Evolutionary conservation across 2,329 filamentous ascomycete genomes (phyloP), one percentile per base, ranked within the genome.

Genomic region (Cordyceps cateniannulata): DNA sequence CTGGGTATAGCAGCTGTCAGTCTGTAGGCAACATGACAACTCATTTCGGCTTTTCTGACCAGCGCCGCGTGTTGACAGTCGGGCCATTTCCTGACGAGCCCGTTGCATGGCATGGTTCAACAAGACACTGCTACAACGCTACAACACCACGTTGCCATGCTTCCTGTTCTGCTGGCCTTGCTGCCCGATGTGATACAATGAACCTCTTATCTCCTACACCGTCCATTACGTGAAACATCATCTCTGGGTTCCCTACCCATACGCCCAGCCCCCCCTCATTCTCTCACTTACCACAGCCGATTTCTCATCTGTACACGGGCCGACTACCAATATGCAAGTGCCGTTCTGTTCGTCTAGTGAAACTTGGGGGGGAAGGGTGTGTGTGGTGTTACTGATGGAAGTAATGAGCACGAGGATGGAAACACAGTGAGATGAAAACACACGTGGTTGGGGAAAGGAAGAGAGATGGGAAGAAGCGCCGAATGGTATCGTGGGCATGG

Each of bases 341-440:
- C 29, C 12, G 22, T 8, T 24, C 20, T 25, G 5, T 48, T 60
- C 58, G 58, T 53, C 58, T 60, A 60, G 50, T 60, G 58, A 60
- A 60, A 60, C 58, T 38, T 40, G 40, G 40, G 40, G 40, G 40
- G 16, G 40, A 8, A 42, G 22, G 18, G 38, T 8, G 12, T 35
- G 5, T 35, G 16, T 18, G 38, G 38, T 42, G 38, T 42, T 6
- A 42, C 38, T 12, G 38, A 5, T n/a, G 16, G 16, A 5, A n/a
- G 16, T 42, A 12, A 35, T 12, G 32, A 35, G 32, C 32, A 35
- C 32, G 32, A 35, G 32, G 32, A 35, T 3, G 32, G 14, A 3
- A 32, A 12, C 5, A 35, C 32, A 10, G 14, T 4, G 12, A 35
- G 10, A 35, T 12, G 32, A 12, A 24, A 27, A 20, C 5, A 24